Evolutionary conservation across 352 stramenopile genomes (phyloP).

Genomic region (Phytophthora niederhauseri): DNA sequence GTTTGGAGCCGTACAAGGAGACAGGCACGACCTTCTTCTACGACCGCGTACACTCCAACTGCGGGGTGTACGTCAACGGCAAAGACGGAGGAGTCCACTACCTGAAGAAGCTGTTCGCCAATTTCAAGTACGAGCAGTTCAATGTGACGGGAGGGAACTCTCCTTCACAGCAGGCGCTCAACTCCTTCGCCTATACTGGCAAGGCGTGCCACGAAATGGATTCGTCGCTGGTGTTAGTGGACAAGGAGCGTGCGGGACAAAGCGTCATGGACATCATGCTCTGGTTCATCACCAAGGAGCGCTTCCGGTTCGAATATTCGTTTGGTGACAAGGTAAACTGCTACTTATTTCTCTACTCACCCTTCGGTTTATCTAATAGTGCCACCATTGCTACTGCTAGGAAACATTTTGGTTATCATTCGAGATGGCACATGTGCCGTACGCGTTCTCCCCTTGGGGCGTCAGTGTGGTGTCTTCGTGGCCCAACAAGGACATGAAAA

Average conservation of each 20-base stretch:
- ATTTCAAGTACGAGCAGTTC: slow-evolving; percentile 43
- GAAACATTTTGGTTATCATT: slow-evolving; percentile 1
- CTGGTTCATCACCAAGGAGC: slow-evolving; percentile 30
- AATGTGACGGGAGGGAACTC: slow-evolving; percentile 11
- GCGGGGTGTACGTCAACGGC: neutral
- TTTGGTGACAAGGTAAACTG: neutral
- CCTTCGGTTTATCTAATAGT: too few relatives aligned
- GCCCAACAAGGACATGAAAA: neutral
- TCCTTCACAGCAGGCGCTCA: slow-evolving; percentile 38
- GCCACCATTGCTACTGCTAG: neutral
- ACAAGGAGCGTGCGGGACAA: slow-evolving; percentile 31
- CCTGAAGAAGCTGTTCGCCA: slow-evolving; percentile 2
- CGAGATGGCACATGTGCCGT: slow-evolving; percentile 1
- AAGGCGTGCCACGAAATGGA: slow-evolving; percentile 56
- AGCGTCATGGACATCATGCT: slow-evolving; percentile 25
- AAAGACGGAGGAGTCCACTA: slow-evolving; percentile 3
- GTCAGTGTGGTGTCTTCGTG: neutral
- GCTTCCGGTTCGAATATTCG: slow-evolving; percentile 27
- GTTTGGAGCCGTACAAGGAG: neutral
- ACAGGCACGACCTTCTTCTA: slow-evolving; percentile 5
- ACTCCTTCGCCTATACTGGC: slow-evolving; percentile 42
- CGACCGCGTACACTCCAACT: neutral
- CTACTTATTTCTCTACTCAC: neutral
- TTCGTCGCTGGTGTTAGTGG: slow-evolving; percentile 55
- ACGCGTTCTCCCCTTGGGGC: slow-evolving; percentile 1